phyloP scores from a whole-genome alignment of 768 basidiomycete genomes.

The Suillus americanus region DNA sequence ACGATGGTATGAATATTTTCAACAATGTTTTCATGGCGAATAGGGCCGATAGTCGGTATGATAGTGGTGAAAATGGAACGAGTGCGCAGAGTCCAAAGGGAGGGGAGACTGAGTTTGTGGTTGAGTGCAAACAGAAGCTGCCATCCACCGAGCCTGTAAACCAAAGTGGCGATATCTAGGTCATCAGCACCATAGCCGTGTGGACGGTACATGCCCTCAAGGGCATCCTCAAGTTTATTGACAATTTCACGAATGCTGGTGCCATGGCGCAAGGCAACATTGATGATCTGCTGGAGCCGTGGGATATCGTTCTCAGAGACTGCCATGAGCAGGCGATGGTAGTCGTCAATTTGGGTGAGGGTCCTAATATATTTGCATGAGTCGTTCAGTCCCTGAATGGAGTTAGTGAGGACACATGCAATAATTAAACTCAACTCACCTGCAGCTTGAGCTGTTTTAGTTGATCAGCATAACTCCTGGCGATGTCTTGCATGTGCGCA shows the following conservation, averaged over 20 bases:
- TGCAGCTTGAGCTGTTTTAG: background rate
- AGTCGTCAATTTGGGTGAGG: background rate
- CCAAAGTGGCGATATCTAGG: slow-evolving; percentile 10
- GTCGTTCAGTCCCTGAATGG: too few species aligned
- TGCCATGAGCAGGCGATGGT: background rate
- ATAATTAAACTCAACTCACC: background rate
- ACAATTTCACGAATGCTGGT: background rate
- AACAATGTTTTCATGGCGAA: background rate
- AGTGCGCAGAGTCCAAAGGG: slow-evolving; percentile 11
- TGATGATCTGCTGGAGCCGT: slow-evolving; percentile 4
- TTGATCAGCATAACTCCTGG: background rate
- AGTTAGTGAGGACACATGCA: too few species aligned
- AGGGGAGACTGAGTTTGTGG: slow-evolving; percentile 11
- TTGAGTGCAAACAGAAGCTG: slow-evolving; percentile 14
- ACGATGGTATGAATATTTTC: slow-evolving; percentile 15
- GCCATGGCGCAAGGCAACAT: slow-evolving; percentile 8
- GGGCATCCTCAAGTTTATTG: slow-evolving; percentile 7
- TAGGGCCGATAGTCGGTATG: slow-evolving; percentile 12
- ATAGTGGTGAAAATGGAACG: slow-evolving; percentile 5
- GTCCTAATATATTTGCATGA: background rate
- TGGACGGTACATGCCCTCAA: background rate
- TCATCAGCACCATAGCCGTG: background rate
- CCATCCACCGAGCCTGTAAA: slow-evolving; percentile 9
- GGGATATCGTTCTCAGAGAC: slow-evolving; percentile 5
- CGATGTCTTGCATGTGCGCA: background rate